Evolutionary conservation across 441 rosid genomes (phyloP), one percentile per base, ranked within the genome.

Genomic region (Euphorbia corollata): DNA sequence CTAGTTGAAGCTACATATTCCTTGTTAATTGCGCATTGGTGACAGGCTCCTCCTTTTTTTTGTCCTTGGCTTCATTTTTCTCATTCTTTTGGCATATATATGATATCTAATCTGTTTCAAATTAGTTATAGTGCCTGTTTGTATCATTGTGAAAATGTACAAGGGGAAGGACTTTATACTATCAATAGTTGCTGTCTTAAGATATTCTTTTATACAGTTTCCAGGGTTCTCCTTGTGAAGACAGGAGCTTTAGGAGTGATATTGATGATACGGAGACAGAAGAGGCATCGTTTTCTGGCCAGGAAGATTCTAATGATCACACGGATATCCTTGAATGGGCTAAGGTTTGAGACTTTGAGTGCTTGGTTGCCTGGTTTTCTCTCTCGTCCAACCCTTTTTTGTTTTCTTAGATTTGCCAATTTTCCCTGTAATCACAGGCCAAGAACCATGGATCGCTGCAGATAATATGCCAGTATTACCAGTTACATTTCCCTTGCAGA

Each of bases 261-360:
- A 64, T 79, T 67, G 87, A 87, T 81, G 96, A 86, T 65, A 84
- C 83, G 3, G 92, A 89, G 84, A 87, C 87, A 63, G 89, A 85
- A 79, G 97, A 89, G 75, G 82, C 97, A 38, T 89, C 97, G 53
- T 73, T 79, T 71, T 91, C 97, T 66, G 96, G 97, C 69, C 97
- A 83, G 81, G 97, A 94, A 63, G 92, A 89, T 75, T 77, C 80
- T 36, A 79, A 71, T 77, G 80, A 83, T 78, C 85, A 75, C 68
- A 75, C 70, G 74, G 92, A 87, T 79, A 85, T 94, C 69, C 96
- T 89, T 78, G 92, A 85, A 80, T 88, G 92, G 99, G 94, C 97
- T 62, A 88, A 91, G 99, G 99, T 94, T 72, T 27, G 32, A 4
- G 32, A 27, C 32, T 27, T 4, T 78, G 75, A 64, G 61, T 55